Evolutionary conservation across 805 yeast species (phyloP), one percentile per base, ranked within the genome.

Genomic region (Lipomyces kockii): DNA sequence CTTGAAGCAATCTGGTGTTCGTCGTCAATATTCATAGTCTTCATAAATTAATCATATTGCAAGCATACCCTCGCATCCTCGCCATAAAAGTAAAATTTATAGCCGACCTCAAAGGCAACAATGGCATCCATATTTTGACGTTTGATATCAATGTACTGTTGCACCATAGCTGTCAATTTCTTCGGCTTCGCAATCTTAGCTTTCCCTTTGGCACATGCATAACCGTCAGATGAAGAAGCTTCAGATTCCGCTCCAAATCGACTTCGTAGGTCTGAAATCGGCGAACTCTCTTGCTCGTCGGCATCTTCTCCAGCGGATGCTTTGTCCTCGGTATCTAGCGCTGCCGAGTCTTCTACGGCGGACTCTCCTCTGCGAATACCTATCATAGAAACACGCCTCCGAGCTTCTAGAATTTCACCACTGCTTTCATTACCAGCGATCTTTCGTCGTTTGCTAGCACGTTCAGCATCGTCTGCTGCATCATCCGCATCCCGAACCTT

Each of bases 31-130:
- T 25, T 22, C 25, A 37, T 34, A 56, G 14, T 34, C 58, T 52
- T 29, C 27, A 52, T 25, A 29, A 22, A 29, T 20, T 27, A 8
- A 5, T 6, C 14, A 52, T 29, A 52, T 12, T 52, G 17, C 11
- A 27, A 52, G 17, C 55, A 25, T 29, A 52, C 55, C 55, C 81
- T 82, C 0, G 98, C 98, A 78, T 94, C 98, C 63, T 87, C 83
- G 0, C 97, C 97, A 76, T 86, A 91, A 68, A 93, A 88, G 74
- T 90, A 91, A 79, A 87, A 95, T 77, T 92, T 92, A 79, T 94
- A 95, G 0, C 99, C 99, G 2, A 91, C 96, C 76, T 95, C 95
- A 32, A 94, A 83, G 0, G 95, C 87, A 8, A 95, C 80, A 1
- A 95, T 72, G 62, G 90, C 90, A 71, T 91, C 97, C 61, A 75